These are phyloP conservation scores for Drechslerella dactyloides DNA, from an alignment of 2,329 filamentous ascomycete species.

Conservation along the genomic window DNA sequence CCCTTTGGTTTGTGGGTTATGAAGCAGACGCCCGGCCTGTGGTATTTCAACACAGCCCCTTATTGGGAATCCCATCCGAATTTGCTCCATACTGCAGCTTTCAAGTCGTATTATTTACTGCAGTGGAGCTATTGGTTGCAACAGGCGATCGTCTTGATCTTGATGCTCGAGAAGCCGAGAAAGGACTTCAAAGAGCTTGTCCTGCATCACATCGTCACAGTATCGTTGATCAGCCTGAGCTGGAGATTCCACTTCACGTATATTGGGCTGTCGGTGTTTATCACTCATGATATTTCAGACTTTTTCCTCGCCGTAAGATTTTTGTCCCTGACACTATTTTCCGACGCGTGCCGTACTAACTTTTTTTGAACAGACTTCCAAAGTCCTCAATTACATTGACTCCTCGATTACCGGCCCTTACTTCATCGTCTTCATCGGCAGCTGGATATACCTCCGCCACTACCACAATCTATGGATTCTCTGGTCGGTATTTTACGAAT, in stretches of 20 bases:
- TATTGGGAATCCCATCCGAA: slow-evolving; percentile 94
- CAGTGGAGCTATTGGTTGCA: slow-evolving; percentile 95
- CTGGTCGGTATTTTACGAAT: slow-evolving; percentile 75
- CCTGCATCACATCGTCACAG: slow-evolving; percentile 85
- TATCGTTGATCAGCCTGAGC: slow-evolving; percentile 81
- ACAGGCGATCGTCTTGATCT: slow-evolving; percentile 83
- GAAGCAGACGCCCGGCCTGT: slow-evolving; percentile 85
- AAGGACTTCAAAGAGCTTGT: slow-evolving; percentile 97
- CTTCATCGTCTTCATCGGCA: slow-evolving; percentile 78
- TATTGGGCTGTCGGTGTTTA: slow-evolving; percentile 90
- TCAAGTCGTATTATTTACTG: slow-evolving; percentile 97
- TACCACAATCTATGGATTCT: slow-evolving; percentile 80
- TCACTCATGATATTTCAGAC: slow-evolving; percentile 91
- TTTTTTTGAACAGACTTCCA: slow-evolving; percentile 71
- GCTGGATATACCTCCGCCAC: slow-evolving; percentile 91
- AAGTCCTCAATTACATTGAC: slow-evolving; percentile 89
- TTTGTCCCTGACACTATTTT: neutral
- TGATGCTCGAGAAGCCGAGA: slow-evolving; percentile 88
- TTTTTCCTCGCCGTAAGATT: slow-evolving; percentile 85
- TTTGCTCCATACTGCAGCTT: slow-evolving; percentile 74
- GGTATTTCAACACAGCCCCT: slow-evolving; percentile 83
- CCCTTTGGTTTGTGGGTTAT: slow-evolving; percentile 89
- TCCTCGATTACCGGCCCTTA: slow-evolving; percentile 78
- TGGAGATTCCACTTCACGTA: slow-evolving; percentile 98
- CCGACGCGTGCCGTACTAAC: slow-evolving; percentile 46